Percentiles rank a stretch among this genome's conserved stretches.
Conservation (phyloP, 1,284 basidiomycete genomes). For the Leccinum cinnamomeum region DNA sequence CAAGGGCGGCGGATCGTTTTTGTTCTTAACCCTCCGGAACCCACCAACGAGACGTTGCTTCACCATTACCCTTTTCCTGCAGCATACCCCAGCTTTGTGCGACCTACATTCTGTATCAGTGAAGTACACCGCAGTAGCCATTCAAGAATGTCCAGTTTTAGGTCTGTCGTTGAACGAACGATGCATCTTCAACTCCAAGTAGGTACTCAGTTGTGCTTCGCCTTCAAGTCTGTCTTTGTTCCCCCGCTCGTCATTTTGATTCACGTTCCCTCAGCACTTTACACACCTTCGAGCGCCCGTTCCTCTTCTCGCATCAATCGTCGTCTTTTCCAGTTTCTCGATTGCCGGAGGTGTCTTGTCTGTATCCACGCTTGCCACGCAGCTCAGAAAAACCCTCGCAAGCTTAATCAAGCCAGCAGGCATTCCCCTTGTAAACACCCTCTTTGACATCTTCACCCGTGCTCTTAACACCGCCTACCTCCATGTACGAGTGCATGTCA, state of each 20-base stretch:
- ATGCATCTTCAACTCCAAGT: conserved; percentile 16
- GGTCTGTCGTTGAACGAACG: conserved; percentile 13
- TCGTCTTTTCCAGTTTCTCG: conserved; percentile 12
- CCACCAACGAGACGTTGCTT: conserved; percentile 1
- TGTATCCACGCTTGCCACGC: conserved; percentile 4
- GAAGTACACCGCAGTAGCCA: not conserved
- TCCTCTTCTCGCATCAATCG: conserved; percentile 9
- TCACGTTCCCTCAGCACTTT: conserved; percentile 7
- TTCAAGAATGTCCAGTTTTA: conserved; percentile 12
- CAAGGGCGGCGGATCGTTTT: not conserved
- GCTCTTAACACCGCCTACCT: conserved; percentile 22
- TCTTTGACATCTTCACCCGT: conserved; percentile 16
- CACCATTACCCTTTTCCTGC: not conserved
- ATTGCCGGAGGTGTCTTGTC: conserved; percentile 6
- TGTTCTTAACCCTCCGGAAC: conserved; percentile 2
- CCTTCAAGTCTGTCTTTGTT: not conserved
- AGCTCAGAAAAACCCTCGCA: conserved; percentile 13
- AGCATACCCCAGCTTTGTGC: not conserved
- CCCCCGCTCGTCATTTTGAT: not conserved
- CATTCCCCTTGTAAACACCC: not conserved
- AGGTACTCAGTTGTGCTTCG: not conserved
- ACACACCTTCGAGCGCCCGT: conserved; percentile 7
- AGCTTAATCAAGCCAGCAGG: not conserved
- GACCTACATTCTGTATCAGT: not conserved
- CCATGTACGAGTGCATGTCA: conserved; percentile 13